Evolutionary conservation across 129 eudicot genomes (phyloP), one percentile per base, ranked within the genome.

Genomic region (Calendula officinalis): DNA sequence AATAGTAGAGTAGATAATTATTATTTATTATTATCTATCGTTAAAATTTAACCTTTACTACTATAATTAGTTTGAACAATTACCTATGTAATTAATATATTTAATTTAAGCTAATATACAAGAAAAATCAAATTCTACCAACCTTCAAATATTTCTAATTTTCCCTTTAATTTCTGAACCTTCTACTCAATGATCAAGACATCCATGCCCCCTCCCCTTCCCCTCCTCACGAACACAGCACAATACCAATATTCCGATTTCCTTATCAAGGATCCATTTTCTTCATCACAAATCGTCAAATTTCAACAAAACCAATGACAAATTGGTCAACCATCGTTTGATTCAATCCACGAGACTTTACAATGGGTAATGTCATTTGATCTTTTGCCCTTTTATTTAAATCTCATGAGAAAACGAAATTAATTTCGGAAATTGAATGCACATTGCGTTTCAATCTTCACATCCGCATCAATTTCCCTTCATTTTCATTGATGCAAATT

Each of bases 281-380:
- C 53, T 33, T 13, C 14, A 12, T 16, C 61, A 37, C 30, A 8
- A 14, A 3, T 16, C 37, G 11, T 50, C 37, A 56, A 11, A 0
- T 53, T 42, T 35, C 63, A 72, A 53, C 77, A 44, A 45, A 41
- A 53, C 16, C 41, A 43, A 72, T 72, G 58, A 45, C 45, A 62
- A 33, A 53, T 53, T 33, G 40, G 10, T 63, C 50, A 30, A 63
- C 40, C 70, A 54, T 53, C 55, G 55, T 63, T 72, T 72, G 64
- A 71, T 71, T 63, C 48, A 49, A 62, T 22, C 42, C 47, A 34
- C 41, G 40, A 5, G 9, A 43, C 57, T 62, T 49, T 55, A 56
- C 64, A 37, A 72, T 72, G 77, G 77, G 77, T 72, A 72, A 43
- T 72, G 56, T 56, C 40, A 33, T 63, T 6, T 32, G 45, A 70